These are phyloP conservation scores for Sporothrix inflata DNA, from an alignment of 2,329 filamentous ascomycete genomes.

Conservation along the genomic window DNA sequence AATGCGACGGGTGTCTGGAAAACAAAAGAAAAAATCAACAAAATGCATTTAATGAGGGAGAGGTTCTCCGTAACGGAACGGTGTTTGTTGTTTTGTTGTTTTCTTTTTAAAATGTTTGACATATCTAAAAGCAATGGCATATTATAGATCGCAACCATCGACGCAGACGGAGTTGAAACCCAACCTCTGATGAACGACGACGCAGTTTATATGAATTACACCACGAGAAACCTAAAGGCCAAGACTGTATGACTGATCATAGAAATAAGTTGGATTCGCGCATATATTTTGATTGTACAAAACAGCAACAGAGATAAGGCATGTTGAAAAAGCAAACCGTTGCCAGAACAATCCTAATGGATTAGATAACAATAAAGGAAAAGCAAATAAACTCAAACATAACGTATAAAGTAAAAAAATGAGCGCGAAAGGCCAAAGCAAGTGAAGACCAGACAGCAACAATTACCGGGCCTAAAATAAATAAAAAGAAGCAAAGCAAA, in stretches of 20 bases:
- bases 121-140: slow-evolving; percentile 26
- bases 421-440: not conserved
- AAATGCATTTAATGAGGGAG: slow-evolving; percentile 24
- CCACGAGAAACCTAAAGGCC: no score
- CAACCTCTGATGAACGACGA: slow-evolving; percentile 8
- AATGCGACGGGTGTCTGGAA: not conserved
- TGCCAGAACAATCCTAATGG: not conserved
- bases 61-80: not conserved
- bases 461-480: not conserved
- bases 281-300: slow-evolving; percentile 1
- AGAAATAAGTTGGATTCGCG: not conserved
- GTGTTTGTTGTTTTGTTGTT: not conserved
- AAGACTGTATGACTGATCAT: not conserved
- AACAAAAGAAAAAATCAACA: not conserved
- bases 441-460: not conserved
- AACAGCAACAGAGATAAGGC: not conserved
- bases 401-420: not conserved
- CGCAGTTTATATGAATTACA: not conserved
- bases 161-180: slow-evolving; percentile 14
- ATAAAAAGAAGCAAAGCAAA: not conserved
- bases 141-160: slow-evolving; percentile 26
- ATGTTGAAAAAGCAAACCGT: not conserved
- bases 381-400: not conserved
- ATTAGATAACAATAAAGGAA: slow-evolving; percentile 1
- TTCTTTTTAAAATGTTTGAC: slow-evolving; percentile 5